These are phyloP conservation scores for Hyaloscypha bicolor DNA, from an alignment of 495 filamentous ascomycete genomes.

Conservation along the genomic window DNA sequence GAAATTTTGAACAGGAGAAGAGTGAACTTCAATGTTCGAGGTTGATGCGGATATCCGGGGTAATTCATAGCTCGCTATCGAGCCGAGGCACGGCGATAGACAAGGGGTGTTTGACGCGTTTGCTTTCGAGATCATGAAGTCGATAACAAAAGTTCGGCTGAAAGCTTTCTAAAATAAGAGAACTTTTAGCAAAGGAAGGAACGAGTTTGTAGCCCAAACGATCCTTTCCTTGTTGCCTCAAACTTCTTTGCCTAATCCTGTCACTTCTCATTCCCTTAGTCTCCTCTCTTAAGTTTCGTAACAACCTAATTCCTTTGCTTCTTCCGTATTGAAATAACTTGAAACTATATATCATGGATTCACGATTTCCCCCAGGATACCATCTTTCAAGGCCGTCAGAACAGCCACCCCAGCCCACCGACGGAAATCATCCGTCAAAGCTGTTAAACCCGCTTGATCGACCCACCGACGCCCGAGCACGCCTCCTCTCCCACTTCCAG, in stretches of 20 bases:
- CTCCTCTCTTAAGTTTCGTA: neutral
- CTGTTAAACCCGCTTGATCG: slow-evolving; percentile 20
- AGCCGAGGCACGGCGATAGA: slow-evolving; percentile 16
- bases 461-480: slow-evolving; percentile 32
- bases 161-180: neutral
- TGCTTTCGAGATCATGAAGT: neutral
- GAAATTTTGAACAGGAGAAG: neutral
- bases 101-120: slow-evolving; percentile 9
- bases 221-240: too few species aligned
- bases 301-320: too few species aligned
- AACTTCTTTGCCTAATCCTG: too few species aligned
- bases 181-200: neutral
- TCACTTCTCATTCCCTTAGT: neutral
- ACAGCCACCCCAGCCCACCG: too few species aligned
- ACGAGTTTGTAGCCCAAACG: neutral
- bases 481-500: slow-evolving; percentile 36
- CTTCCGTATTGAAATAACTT: too few species aligned
- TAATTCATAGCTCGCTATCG: neutral
- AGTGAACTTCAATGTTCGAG: neutral
- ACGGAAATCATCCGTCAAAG: neutral
- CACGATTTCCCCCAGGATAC: too few species aligned
- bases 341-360: too few species aligned
- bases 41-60: neutral
- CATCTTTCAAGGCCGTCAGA: too few species aligned
- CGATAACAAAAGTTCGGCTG: neutral